Base-by-base conservation (phyloP, 495 filamentous ascomycete genomes). In the Neurospora hispaniola region DNA sequence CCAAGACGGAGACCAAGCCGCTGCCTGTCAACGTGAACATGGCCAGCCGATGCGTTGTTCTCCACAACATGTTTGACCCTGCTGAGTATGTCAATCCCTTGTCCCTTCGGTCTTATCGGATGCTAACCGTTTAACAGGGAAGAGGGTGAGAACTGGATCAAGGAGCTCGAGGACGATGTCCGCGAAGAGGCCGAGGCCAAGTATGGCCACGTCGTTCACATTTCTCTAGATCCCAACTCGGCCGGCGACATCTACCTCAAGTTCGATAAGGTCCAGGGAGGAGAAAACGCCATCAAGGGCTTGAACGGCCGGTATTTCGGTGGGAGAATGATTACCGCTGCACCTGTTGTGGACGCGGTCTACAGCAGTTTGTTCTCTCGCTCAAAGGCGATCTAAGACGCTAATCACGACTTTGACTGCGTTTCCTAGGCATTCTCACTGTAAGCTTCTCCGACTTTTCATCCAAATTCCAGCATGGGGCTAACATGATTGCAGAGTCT, bases 121-220 rank as follows among this genome's bases (percentile, higher is more conserved):
- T 76, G 72, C 85, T 92, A 83, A 91, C 82, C 74, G 42, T 18
- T 68, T 35, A 39, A 81, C 80, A 98, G 94, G 75, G 92, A 97
- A 86, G 89, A 91, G 80, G 93, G 93, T 77, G 92, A 95, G 71
- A 83, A 82, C 73, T 99, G 96, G 96, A 86, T 92, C 78, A 97
- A 97, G 81, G 94, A 97, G 76, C 82, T 98, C 74, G 94, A 97
- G 85, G 92, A 95, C 79, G 96, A 99, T 77, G 93, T 99, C 77
- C 90, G 92, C 82, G 85, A 87, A 77, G 96, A 99, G 86, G 97
- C 96, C 81, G 93, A 96, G 83, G 87, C 90, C 75, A 97, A 96
- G 86, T 99, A 98, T 86, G 96, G 96, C 79, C 92, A 94, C 80
- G 94, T 99, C 80, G 94, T 98, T 84, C 96, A 99, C 89, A 97